Evolutionary conservation across 352 stramenopile species (phyloP).

Genomic region (Globisporangium solare): DNA sequence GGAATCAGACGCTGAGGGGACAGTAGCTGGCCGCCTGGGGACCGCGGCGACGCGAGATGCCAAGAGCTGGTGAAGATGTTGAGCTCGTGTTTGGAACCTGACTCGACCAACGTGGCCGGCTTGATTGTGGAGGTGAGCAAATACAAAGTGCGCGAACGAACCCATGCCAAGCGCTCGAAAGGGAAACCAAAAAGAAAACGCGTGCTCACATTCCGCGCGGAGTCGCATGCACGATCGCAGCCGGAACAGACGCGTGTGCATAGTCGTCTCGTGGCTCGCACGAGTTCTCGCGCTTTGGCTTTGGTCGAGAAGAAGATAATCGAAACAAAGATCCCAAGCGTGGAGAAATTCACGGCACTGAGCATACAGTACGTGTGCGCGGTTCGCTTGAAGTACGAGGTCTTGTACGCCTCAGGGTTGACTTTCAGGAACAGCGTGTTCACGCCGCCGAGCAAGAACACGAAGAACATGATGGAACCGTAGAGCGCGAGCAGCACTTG

Average conservation of each 20-base stretch:
- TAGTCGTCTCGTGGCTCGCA: conserved; percentile 3
- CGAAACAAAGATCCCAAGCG: conserved; percentile 26
- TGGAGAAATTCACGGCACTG: conserved; percentile 29
- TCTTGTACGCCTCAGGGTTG: conserved; percentile 14
- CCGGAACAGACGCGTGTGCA: conserved; percentile 1
- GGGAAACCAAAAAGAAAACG: too few relatives aligned
- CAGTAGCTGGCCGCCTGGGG: conserved; percentile 12
- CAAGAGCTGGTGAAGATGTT: conserved; percentile 9
- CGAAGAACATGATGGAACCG: conserved; percentile 22
- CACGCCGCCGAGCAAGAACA: conserved; percentile 18
- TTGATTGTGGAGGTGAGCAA: background rate
- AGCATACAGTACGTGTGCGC: conserved; percentile 27
- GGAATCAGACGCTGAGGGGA: conserved; percentile 28
- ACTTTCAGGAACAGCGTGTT: conserved; percentile 24
- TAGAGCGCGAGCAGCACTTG: conserved; percentile 23
- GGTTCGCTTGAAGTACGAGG: conserved; percentile 24
- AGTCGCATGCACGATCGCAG: background rate
- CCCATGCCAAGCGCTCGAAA: background rate
- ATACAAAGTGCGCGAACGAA: background rate
- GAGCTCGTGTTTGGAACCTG: conserved; percentile 11
- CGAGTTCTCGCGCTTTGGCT: conserved; percentile 8
- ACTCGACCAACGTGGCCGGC: conserved; percentile 3
- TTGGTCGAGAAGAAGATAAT: conserved; percentile 27
- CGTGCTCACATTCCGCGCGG: background rate
- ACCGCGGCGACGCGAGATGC: conserved; percentile 12